Conservation (phyloP, 2,329 filamentous ascomycete species). For the Penicillium olsonii region DNA sequence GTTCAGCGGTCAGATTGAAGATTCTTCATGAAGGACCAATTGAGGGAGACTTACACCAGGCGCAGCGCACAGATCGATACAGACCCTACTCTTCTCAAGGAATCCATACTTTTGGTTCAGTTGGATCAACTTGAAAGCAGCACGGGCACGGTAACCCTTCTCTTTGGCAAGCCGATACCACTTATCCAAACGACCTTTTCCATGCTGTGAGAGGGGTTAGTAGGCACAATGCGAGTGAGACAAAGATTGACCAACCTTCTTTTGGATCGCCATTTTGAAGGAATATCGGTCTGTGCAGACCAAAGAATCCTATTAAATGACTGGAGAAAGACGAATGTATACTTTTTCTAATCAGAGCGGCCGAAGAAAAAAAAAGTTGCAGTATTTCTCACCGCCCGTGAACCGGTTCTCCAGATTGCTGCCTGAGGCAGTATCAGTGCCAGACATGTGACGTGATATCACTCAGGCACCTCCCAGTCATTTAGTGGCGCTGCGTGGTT, state of each 20-base stretch:
- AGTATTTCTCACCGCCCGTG: constrained; percentile 29
- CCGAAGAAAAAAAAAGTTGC: constrained; percentile 25
- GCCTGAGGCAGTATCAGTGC: constrained; percentile 32
- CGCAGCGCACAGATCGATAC: constrained; percentile 95
- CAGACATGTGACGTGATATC: constrained; percentile 40
- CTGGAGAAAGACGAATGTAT: constrained; percentile 19
- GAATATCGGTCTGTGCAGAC: constrained; percentile 27
- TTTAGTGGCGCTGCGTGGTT: constrained; percentile 21
- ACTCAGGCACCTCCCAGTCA: constrained; percentile 17
- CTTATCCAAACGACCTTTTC: constrained; percentile 97
- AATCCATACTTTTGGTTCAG: constrained; percentile 99
- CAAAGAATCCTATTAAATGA: constrained; percentile 21
- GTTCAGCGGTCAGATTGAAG: constrained; percentile 21
- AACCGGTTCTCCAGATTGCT: constrained; percentile 6
- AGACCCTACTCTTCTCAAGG: constrained; percentile 91
- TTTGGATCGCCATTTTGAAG: constrained; percentile 83
- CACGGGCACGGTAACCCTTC: constrained; percentile 93
- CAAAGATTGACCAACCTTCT: constrained; percentile 63
- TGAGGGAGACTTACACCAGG: constrained; percentile 69
- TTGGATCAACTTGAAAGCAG: constrained; percentile 97
- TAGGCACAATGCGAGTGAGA: constrained; percentile 15
- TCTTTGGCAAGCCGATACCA: constrained; percentile 99
- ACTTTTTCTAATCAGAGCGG: constrained; percentile 12
- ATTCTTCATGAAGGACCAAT: neutral
- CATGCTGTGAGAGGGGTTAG: constrained; percentile 60